Evolutionary conservation across 345 rosid genomes (phyloP).

Genomic region (Aegle marmelos): DNA sequence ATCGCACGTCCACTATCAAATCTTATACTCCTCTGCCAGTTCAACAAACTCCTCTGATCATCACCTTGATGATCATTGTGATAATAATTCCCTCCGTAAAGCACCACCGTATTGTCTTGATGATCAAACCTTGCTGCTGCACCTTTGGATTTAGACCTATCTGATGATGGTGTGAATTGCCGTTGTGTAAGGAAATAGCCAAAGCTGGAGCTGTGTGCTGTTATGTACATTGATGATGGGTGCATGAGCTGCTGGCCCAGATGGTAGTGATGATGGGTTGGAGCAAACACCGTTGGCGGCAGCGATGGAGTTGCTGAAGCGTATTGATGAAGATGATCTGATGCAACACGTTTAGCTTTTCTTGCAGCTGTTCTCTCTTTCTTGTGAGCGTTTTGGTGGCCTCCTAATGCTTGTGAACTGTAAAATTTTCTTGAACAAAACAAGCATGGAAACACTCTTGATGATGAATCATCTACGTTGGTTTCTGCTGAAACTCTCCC

Average conservation of each 20-base stretch:
- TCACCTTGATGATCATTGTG: neutral
- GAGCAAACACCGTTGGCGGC: conserved; percentile 38
- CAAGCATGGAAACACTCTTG: conserved; percentile 65
- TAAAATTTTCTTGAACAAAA: conserved; percentile 83
- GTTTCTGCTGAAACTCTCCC: conserved; percentile 30
- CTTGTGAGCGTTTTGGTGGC: conserved; percentile 97
- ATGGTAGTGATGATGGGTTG: conserved; percentile 25
- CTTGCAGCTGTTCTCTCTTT: conserved; percentile 76
- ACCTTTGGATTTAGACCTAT: conserved; percentile 32
- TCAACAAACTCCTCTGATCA: conserved; percentile 26
- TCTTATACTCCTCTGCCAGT: conserved; percentile 44
- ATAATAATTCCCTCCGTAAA: conserved; percentile 13
- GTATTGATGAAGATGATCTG: conserved; percentile 24
- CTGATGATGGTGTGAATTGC: conserved; percentile 13
- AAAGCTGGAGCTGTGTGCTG: conserved; percentile 48
- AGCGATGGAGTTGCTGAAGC: conserved; percentile 34
- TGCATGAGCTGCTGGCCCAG: conserved; percentile 31
- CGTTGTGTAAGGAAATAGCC: conserved; percentile 28
- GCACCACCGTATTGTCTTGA: neutral
- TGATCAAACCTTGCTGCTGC: conserved; percentile 35
- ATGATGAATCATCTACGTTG: conserved; percentile 25
- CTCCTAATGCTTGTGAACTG: conserved; percentile 93
- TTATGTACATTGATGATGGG: conserved; percentile 47
- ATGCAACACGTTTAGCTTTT: conserved; percentile 53
- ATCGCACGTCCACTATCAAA: conserved; percentile 8